Conservation (phyloP, 306 rosid genomes). For the Erythrophleum fordii region DNA sequence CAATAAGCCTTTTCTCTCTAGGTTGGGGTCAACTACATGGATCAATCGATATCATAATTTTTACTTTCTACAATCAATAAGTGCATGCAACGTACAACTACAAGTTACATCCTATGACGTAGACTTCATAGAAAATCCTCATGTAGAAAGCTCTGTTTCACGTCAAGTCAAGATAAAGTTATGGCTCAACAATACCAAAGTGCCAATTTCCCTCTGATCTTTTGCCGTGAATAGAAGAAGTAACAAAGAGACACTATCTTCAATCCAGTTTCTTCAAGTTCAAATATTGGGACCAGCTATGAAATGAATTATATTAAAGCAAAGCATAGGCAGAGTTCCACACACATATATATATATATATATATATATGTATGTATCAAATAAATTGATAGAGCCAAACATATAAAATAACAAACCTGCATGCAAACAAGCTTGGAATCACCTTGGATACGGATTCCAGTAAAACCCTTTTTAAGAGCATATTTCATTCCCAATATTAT, state of each 20-base stretch:
- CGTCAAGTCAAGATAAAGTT: slow-evolving; percentile 3
- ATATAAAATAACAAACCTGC: slow-evolving; percentile 71
- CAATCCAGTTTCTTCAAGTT: slow-evolving; percentile 81
- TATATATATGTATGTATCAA: no score
- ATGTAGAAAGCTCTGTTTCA: not conserved
- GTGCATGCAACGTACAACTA: no score
- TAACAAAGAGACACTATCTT: slow-evolving; percentile 24
- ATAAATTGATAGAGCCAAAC: not conserved
- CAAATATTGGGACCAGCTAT: no score
- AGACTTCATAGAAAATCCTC: not conserved
- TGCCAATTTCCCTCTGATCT: slow-evolving; percentile 33
- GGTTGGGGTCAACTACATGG: no score
- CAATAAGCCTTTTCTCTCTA: no score
- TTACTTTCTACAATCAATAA: not conserved
- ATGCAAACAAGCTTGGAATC: slow-evolving; percentile 96
- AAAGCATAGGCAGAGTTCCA: no score
- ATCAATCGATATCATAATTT: no score
- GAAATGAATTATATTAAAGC: no score
- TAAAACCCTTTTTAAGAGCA: slow-evolving; percentile 86
- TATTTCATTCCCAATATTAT: slow-evolving; percentile 81
- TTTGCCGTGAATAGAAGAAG: slow-evolving; percentile 16
- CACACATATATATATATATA: no score
- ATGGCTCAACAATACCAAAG: not conserved
- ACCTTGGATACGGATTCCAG: slow-evolving; percentile 64
- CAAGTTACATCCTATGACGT: no score